These are phyloP conservation scores for Emydomyces testavorans DNA, from an alignment of 2,329 filamentous ascomycete genomes.

Conservation along the genomic window DNA sequence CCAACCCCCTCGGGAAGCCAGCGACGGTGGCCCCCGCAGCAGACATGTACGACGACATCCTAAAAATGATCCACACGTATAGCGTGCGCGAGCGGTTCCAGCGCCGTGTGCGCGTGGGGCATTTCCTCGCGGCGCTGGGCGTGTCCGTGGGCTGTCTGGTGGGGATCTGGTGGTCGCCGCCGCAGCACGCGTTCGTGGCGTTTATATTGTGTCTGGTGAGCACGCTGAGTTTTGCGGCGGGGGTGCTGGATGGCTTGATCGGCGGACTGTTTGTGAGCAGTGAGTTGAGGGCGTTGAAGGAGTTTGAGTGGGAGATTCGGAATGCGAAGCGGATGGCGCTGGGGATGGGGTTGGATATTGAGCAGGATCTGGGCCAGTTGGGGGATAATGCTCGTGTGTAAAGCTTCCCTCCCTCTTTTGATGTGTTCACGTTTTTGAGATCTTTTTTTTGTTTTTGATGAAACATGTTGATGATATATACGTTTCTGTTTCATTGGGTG, in stretches of 20 bases:
- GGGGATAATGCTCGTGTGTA: not conserved
- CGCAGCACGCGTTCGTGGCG: constrained; percentile 59
- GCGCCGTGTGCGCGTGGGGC: constrained; percentile 56
- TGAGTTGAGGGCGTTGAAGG: constrained; percentile 69
- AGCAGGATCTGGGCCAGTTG: constrained; percentile 13
- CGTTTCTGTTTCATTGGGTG: no score
- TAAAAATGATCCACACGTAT: constrained; percentile 59
- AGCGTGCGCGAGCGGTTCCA: constrained; percentile 59
- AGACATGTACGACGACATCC: constrained; percentile 58
- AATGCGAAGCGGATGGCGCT: constrained; percentile 44
- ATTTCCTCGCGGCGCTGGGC: constrained; percentile 59
- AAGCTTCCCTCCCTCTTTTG: not conserved
- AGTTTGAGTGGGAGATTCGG: constrained; percentile 87
- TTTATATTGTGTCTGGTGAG: constrained; percentile 72
- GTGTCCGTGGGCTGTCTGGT: constrained; percentile 64
- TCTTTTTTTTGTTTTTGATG: no score
- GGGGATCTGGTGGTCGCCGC: constrained; percentile 76
- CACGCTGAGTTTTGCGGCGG: constrained; percentile 63
- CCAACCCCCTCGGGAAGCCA: not conserved
- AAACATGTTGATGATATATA: no score
- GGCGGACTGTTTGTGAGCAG: constrained; percentile 75
- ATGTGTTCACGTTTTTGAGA: not conserved
- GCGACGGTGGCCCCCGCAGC: not conserved
- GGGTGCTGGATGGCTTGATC: constrained; percentile 73
- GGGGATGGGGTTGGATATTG: constrained; percentile 17